A percentile compares a stretch with the other conserved stretches of the same genome.
phyloP scores from a whole-genome alignment of 176 grass and related monocot genomes.

The Oryza meridionalis region DNA sequence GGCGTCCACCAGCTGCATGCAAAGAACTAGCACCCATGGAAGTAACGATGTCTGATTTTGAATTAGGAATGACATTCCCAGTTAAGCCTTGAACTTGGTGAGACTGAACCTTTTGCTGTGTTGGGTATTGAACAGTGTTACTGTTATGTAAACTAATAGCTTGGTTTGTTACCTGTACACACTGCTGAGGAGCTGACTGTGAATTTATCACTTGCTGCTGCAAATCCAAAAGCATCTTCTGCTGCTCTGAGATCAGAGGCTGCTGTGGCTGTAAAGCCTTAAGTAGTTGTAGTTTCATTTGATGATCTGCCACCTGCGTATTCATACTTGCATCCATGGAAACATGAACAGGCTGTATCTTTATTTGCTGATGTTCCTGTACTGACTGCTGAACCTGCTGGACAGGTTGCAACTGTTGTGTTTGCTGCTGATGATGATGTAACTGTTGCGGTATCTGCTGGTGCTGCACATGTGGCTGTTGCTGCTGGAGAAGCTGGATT shows the following conservation, averaged over 20 bases:
- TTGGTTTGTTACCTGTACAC: constrained; percentile 43
- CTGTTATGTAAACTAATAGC: constrained; percentile 38
- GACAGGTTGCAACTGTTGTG: constrained; percentile 32
- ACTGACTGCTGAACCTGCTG: constrained; percentile 50
- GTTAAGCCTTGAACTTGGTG: constrained; percentile 45
- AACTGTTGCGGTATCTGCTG: constrained; percentile 27
- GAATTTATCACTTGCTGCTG: constrained; percentile 62
- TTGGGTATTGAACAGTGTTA: constrained; percentile 37
- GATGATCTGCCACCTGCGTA: constrained; percentile 57
- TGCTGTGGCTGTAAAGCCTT: constrained; percentile 59
- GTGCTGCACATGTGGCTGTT: constrained; percentile 50
- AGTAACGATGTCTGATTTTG: constrained; percentile 49
- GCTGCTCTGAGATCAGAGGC: constrained; percentile 47
- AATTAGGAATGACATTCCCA: constrained; percentile 32
- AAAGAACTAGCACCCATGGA: constrained; percentile 50
- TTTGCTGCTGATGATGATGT: constrained; percentile 30
- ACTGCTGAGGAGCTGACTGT: constrained; percentile 48
- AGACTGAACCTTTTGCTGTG: constrained; percentile 49
- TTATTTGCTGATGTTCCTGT: constrained; percentile 60
- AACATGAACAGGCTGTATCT: constrained; percentile 38
- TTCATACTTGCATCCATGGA: constrained; percentile 39
- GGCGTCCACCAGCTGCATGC: constrained; percentile 37
- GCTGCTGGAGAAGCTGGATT: constrained; percentile 62
- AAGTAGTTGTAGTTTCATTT: constrained; percentile 66
- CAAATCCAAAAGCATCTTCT: constrained; percentile 65